These are phyloP conservation scores for Lentinula novae-zelandiae DNA, from an alignment of 1,284 basidiomycete species.

Conservation along the genomic window DNA sequence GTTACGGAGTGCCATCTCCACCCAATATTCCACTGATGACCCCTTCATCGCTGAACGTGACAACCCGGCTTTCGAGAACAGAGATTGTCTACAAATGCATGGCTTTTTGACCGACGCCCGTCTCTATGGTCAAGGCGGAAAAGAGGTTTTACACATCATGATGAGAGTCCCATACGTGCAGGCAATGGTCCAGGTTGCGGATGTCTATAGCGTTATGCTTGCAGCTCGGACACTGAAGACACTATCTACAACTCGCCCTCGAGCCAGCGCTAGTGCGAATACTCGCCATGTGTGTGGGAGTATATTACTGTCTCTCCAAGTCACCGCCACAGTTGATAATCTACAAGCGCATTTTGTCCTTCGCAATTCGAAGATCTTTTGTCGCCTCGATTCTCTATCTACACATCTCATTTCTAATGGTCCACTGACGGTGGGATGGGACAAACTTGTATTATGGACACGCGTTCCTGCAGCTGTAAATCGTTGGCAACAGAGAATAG, in stretches of 20 bases:
- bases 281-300: slow-evolving; percentile 13
- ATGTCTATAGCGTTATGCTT: slow-evolving; percentile 73
- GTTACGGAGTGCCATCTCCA: slow-evolving; percentile 58
- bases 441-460: slow-evolving; percentile 43
- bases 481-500: slow-evolving; percentile 29
- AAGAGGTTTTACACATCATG: slow-evolving; percentile 31
- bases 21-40: slow-evolving; percentile 60
- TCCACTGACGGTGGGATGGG: slow-evolving; percentile 31
- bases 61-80: slow-evolving; percentile 35
- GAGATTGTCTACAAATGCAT: slow-evolving; percentile 48
- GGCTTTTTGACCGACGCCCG: slow-evolving; percentile 34
- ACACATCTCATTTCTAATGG: slow-evolving; percentile 20
- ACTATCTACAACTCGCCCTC: slow-evolving; percentile 31
- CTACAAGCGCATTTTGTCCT: slow-evolving; percentile 47
- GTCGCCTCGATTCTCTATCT: slow-evolving; percentile 43
- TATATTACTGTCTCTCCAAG: slow-evolving; percentile 21
- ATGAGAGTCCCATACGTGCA: slow-evolving; percentile 38
- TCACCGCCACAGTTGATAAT: slow-evolving; percentile 33
- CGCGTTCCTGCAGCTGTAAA: slow-evolving; percentile 29
- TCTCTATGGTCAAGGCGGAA: slow-evolving; percentile 29
- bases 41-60: slow-evolving; percentile 52
- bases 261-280: slow-evolving; percentile 7
- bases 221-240: slow-evolving; percentile 54
- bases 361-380: slow-evolving; percentile 43
- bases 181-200: slow-evolving; percentile 58